Evolutionary conservation across 805 yeast genomes (phyloP), one percentile per base, ranked within the genome.

Genomic region (Myxozyma lipomycoides): DNA sequence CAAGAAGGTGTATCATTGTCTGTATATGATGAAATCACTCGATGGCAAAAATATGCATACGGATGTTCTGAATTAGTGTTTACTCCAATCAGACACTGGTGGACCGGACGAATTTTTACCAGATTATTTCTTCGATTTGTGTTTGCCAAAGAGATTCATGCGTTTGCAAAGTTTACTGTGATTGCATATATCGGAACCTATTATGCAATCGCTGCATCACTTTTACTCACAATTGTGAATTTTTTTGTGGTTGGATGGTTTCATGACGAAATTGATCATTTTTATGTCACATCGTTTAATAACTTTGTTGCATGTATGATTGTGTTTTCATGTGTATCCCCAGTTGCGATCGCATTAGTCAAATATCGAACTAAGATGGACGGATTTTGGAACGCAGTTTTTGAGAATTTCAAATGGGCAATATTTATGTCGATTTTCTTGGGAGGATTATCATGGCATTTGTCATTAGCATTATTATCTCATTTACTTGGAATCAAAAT

Each of bases 11-110:
- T 52, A 4, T 52, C 57, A 25, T 30, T 52, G 26, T 45, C 54
- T 10, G 57, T 52, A 2, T 45, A 52, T 18, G 57, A 52, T 35
- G 57, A 52, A 42, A 40, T 52, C n/a, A 52, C 51, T 12, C 50
- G 57, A 19, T 52, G 57, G 57, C 50, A 52, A 39, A 52, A 49
- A 37, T 49, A 49, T 18, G 54, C 54, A 36, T 49, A 52, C 25
- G 54, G 57, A 3, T 49, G 54, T 21, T 45, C 48, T 24, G 54
- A 49, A 48, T 48, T 49, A 15, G 35, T 49, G 48, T 52, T 52
- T 32, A 23, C 25, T 18, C 56, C 56, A 10, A 26, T 34, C 38
- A 28, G 30, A 25, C 36, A 48, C 42, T 52, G 57, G 57, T 24
- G 41, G 26, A 25, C 34, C 9, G 48, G 46, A 1, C 38, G 38